Evolutionary conservation across 2,329 filamentous ascomycete genomes (phyloP).

Genomic region (Phaeosphaeria sp.): DNA sequence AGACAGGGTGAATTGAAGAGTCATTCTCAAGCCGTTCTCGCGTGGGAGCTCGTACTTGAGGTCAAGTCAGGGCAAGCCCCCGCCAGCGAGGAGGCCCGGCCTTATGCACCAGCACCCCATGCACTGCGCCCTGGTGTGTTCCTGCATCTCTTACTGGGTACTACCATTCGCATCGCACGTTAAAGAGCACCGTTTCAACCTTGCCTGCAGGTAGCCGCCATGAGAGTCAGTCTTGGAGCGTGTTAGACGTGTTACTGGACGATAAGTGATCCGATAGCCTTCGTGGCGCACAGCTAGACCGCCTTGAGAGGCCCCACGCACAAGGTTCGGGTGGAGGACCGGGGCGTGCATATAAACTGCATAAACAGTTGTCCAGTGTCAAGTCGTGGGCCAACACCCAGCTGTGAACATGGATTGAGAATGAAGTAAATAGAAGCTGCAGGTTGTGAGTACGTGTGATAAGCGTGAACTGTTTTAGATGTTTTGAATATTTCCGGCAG

Average conservation of each 20-base stretch:
- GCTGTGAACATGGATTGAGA: background rate
- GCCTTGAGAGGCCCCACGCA: constrained; percentile 27
- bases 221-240: constrained; percentile 31
- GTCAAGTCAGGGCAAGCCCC: constrained; percentile 17
- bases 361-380: constrained; percentile 19
- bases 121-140: constrained; percentile 24
- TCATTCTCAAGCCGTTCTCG: constrained; percentile 20
- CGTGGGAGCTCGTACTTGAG: constrained; percentile 18
- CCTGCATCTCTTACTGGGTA: constrained; percentile 45
- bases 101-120: constrained; percentile 37
- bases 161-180: constrained; percentile 23
- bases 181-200: constrained; percentile 28
- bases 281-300: constrained; percentile 23
- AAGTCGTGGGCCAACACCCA: background rate
- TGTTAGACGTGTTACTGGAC: constrained; percentile 30
- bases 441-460: background rate
- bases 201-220: constrained; percentile 35
- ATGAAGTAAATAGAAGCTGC: background rate
- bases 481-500: too few species aligned
- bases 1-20: constrained; percentile 27
- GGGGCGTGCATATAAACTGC: constrained; percentile 25
- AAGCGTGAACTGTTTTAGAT: background rate
- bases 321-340: constrained; percentile 19
- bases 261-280: constrained; percentile 13
- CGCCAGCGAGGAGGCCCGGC: constrained; percentile 32